Percentiles rank a stretch among this genome's conserved stretches.
phyloP scores from a whole-genome alignment of 2,329 filamentous ascomycete genomes.

The Neopestalotiopsis clavispora region DNA sequence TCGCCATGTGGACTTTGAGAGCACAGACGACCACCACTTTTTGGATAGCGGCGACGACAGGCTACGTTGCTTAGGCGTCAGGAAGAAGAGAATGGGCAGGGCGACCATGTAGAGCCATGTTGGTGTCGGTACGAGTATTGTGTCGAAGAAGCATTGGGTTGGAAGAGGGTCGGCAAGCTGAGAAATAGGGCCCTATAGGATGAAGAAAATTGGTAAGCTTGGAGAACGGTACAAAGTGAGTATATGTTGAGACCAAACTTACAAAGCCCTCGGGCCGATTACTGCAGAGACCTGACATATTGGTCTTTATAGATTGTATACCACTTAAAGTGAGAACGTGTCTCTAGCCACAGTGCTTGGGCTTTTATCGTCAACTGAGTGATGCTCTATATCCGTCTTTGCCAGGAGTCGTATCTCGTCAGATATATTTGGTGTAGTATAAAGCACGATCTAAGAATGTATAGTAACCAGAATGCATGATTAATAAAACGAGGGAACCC shows the following conservation, averaged over 20 bases:
- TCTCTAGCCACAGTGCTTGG: background rate
- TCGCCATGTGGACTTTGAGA: background rate
- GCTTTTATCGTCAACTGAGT: background rate
- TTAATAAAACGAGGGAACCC: background rate
- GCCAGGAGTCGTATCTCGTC: background rate
- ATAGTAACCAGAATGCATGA: background rate
- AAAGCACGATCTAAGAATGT: background rate
- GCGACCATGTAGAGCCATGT: slow-evolving; percentile 26
- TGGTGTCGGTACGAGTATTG: slow-evolving; percentile 29
- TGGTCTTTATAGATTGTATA: background rate
- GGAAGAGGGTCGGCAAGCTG: slow-evolving; percentile 22
- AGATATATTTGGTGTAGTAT: background rate
- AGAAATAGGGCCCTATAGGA: slow-evolving; percentile 18
- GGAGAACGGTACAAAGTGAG: background rate
- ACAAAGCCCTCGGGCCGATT: slow-evolving; percentile 22
- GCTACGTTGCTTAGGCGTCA: slow-evolving; percentile 20
- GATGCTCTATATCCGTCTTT: background rate
- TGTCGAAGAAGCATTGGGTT: slow-evolving; percentile 34
- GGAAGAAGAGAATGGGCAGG: slow-evolving; percentile 23
- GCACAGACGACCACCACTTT: background rate
- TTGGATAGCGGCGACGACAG: slow-evolving; percentile 10
- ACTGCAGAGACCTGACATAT: slow-evolving; percentile 17
- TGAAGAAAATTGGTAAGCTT: background rate
- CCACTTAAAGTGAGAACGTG: background rate
- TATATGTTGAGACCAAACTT: background rate